These are phyloP conservation scores for Staphylotrichum longicolle DNA, from an alignment of 495 filamentous ascomycete genomes.

Conservation along the genomic window DNA sequence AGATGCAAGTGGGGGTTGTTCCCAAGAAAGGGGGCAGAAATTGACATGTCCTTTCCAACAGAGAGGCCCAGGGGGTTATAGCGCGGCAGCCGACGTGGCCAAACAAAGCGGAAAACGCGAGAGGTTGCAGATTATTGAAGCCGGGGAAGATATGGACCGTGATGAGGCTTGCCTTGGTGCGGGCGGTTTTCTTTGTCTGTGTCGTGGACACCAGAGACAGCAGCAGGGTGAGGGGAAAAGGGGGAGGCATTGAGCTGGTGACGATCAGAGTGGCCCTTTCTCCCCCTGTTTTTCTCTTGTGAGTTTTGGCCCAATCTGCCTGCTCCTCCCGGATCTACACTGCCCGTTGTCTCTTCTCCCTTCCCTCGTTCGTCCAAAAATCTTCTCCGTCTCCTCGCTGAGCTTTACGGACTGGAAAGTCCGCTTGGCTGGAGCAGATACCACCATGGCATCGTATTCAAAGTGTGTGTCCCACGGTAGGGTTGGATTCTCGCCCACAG, in stretches of 20 bases:
- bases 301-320: too few relatives aligned
- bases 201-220: background rate
- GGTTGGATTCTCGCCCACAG: too few relatives aligned
- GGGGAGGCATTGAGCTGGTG: background rate
- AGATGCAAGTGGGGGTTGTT: too few relatives aligned
- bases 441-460: slow-evolving; percentile 1
- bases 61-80: too few relatives aligned
- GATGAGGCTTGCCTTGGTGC: slow-evolving; percentile 6
- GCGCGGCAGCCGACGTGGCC: background rate
- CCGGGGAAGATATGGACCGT: background rate
- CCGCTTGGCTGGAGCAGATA: background rate
- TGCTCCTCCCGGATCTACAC: too few relatives aligned
- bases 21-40: background rate
- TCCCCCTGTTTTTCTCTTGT: too few relatives aligned
- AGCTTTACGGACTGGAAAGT: background rate
- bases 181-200: slow-evolving; percentile 2
- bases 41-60: background rate
- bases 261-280: too few relatives aligned
- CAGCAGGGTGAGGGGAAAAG: background rate
- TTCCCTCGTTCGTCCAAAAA: background rate
- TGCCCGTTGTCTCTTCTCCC: background rate
- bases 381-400: background rate
- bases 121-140: slow-evolving; percentile 5
- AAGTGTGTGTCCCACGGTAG: background rate
- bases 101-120: background rate